Base-by-base conservation (phyloP, 2,329 filamentous ascomycete species). In the Beauveria sp. region DNA sequence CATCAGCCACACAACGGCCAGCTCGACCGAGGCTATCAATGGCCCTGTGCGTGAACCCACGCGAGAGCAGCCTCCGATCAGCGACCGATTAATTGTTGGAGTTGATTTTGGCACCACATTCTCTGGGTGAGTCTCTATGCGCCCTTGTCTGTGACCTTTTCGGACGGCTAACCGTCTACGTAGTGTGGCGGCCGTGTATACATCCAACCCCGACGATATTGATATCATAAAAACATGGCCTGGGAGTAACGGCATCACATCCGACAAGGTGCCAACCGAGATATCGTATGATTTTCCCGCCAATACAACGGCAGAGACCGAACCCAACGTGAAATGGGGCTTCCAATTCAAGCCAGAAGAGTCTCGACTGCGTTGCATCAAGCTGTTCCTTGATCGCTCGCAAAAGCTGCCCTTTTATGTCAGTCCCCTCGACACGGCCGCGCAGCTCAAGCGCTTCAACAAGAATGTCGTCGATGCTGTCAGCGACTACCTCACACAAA, bases 41-140 rank as follows among this genome's bases (percentile, higher is more conserved):
- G 83, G 83, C 3, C 83, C 84, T 16, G 77, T 85, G 31, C 78
- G 83, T 63, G 84, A 86, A 66, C 79, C 81, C 28, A 75, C 77
- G 28, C 74, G 79, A 67, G 83, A 85, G 67, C 76, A 80, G 62
- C 73, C 79, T 34, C 76, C 80, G 12, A 71, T 80, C 52, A 80
- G 76, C 65, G 88, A 91, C 70, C 80, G 87, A 60, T 75, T 91
- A 66, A 89, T 92, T 67, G 88, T 93, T 40, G 90, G 89, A 8
- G 85, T 93, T 8, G 90, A 93, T 72, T 93, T 93, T 76, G 90
- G 90, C 16, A 93, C 90, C n/a, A 93, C 89, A 1, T 93, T 90
- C 70, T 90, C 87, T 49, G 89, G 88, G 85, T 88, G 75, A 77
- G 83, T 79, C 60, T 42, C 9, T 20, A 43, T 40, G 61, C 46